A percentile compares a stretch with the other conserved stretches of the same genome.
Conservation (phyloP, 2,329 filamentous ascomycete species). For the Sarocladiaceae sp. region DNA sequence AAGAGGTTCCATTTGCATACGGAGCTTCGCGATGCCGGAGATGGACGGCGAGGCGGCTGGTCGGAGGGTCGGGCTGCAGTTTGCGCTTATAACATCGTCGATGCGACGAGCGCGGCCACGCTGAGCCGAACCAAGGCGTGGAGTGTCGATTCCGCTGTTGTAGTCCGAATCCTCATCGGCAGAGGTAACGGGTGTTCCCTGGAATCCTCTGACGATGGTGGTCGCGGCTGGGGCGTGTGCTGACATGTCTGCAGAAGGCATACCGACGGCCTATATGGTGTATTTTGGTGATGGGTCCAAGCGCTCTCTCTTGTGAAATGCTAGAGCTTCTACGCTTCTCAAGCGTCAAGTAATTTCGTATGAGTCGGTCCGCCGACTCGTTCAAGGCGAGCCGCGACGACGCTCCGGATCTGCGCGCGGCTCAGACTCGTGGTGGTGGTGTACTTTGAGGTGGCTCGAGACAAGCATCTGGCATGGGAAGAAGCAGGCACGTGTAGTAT, state of each 20-base stretch:
- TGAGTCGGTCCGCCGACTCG: slow-evolving; percentile 9
- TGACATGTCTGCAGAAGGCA: slow-evolving; percentile 2
- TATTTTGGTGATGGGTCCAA: neutral
- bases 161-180: slow-evolving; percentile 54
- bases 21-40: slow-evolving; percentile 76
- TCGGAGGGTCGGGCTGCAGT: slow-evolving; percentile 57
- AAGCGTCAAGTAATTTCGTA: neutral
- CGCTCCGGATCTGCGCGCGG: slow-evolving; percentile 53
- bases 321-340: too few species aligned
- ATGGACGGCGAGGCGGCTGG: slow-evolving; percentile 43
- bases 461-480: slow-evolving; percentile 54
- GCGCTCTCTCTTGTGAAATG: neutral
- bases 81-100: slow-evolving; percentile 53
- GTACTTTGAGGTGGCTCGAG: slow-evolving; percentile 41
- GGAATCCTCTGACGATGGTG: slow-evolving; percentile 49
- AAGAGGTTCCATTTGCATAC: slow-evolving; percentile 73
- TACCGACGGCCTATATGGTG: neutral
- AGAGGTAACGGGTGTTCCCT: slow-evolving; percentile 45
- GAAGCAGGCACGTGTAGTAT: slow-evolving; percentile 38
- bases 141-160: slow-evolving; percentile 29
- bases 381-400: slow-evolving; percentile 47
- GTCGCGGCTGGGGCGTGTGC: neutral
- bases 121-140: slow-evolving; percentile 27
- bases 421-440: slow-evolving; percentile 43
- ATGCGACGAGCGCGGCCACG: slow-evolving; percentile 34